Conservation (phyloP, 176 grass and related monocot genomes). For the Paspalum vaginatum region DNA sequence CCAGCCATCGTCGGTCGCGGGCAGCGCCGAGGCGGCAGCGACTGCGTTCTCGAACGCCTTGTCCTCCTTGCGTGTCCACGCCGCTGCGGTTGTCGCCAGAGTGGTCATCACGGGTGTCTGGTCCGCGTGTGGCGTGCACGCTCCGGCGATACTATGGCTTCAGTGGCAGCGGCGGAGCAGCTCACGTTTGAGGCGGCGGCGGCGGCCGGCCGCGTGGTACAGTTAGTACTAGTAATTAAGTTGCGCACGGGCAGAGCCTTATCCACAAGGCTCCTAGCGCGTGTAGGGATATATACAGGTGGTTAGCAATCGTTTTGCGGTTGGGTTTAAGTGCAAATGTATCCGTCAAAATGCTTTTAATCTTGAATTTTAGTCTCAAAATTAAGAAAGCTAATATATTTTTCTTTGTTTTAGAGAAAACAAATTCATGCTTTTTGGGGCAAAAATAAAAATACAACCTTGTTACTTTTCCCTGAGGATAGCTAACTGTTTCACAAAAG, state of each 20-base stretch:
- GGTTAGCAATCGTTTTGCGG: constrained; percentile 27
- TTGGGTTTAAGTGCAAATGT: constrained; percentile 24
- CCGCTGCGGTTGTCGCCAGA: constrained; percentile 15
- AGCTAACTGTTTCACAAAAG: neutral
- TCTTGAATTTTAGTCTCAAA: neutral
- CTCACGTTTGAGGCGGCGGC: neutral
- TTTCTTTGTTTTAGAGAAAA: neutral
- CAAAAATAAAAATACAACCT: neutral
- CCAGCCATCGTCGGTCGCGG: constrained; percentile 56
- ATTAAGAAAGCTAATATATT: neutral
- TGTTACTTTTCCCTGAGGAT: neutral
- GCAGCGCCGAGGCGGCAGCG: constrained; percentile 41
- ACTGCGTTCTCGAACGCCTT: constrained; percentile 96
- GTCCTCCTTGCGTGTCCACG: constrained; percentile 83
- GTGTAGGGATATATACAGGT: constrained; percentile 34
- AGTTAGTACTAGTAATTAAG: constrained; percentile 37
- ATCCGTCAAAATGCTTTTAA: neutral
- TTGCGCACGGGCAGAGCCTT: constrained; percentile 28
- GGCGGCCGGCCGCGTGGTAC: constrained; percentile 25
- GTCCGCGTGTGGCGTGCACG: neutral
- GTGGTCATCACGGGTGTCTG: constrained; percentile 40
- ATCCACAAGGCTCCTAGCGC: constrained; percentile 31
- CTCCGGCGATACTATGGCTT: neutral
- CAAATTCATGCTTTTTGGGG: neutral
- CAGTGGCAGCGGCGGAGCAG: neutral